These are phyloP conservation scores for Termitomyces eurrhizus DNA, from an alignment of 768 basidiomycete species.

Conservation along the genomic window DNA sequence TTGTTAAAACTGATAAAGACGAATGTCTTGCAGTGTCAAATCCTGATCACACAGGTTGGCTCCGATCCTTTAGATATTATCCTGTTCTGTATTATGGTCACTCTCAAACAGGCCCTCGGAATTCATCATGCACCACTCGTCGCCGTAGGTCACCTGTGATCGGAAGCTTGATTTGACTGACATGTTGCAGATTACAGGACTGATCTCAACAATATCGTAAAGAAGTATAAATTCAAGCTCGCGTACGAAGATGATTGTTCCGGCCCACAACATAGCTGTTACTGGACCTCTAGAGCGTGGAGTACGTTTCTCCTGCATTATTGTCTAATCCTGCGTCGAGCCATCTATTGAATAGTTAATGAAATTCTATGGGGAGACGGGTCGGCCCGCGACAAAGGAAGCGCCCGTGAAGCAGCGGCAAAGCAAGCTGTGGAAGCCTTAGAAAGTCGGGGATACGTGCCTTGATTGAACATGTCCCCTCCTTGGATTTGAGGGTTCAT, in stretches of 20 bases:
- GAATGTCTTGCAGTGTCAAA: background rate
- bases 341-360: background rate
- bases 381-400: constrained; percentile 1
- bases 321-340: background rate
- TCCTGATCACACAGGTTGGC: background rate
- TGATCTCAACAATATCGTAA: constrained; percentile 11
- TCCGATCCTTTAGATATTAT: background rate
- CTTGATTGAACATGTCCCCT: background rate
- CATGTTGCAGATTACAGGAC: constrained; percentile 4
- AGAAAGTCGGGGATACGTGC: background rate
- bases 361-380: constrained; percentile 1
- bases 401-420: constrained; percentile 7
- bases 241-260: background rate
- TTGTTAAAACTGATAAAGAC: background rate
- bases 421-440: constrained; percentile 7
- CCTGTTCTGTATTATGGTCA: background rate
- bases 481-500: background rate
- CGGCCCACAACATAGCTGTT: constrained; percentile 5
- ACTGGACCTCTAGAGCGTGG: background rate
- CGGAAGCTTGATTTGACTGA: background rate
- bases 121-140: background rate
- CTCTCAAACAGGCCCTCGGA: background rate
- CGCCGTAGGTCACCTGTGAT: background rate
- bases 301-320: background rate
- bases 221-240: constrained; percentile 6